A percentile compares a stretch with the other conserved stretches of the same genome.
Evolutionary conservation across 1,284 basidiomycete species (phyloP).

Genomic region (Psilocybe mexicana): DNA sequence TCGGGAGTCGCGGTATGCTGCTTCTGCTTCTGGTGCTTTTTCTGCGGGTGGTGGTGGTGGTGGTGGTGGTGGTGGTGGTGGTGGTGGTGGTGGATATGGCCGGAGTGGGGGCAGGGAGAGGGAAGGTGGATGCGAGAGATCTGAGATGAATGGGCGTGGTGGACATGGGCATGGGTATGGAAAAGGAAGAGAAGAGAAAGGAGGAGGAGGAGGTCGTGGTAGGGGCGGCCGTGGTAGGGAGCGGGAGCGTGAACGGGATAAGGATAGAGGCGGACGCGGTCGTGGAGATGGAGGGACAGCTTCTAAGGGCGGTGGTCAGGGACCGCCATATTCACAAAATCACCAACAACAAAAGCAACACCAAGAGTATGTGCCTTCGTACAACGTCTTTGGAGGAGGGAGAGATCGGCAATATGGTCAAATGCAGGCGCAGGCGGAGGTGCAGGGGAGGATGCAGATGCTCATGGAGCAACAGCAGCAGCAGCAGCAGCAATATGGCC

Average conservation of each 20-base stretch:
- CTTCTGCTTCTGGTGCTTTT: background rate
- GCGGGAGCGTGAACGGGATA: too few relatives aligned
- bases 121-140: background rate
- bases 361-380: background rate
- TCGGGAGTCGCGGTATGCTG: constrained; percentile 6
- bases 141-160: too few relatives aligned
- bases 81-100: constrained; percentile 9
- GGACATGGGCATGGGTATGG: too few relatives aligned
- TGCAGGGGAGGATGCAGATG: background rate
- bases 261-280: too few relatives aligned
- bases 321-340: background rate
- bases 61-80: constrained; percentile 13
- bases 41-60: background rate
- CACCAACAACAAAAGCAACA: background rate
- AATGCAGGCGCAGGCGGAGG: background rate
- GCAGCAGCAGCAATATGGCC: background rate
- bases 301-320: too few relatives aligned
- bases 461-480: constrained; percentile 7
- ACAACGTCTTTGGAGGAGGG: background rate
- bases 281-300: too few relatives aligned
- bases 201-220: too few relatives aligned
- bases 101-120: constrained; percentile 9
- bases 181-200: too few relatives aligned
- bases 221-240: background rate
- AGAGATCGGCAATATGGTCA: background rate